phyloP scores from a whole-genome alignment of 2,329 filamentous ascomycete genomes.

The Fusarium buharicum region DNA sequence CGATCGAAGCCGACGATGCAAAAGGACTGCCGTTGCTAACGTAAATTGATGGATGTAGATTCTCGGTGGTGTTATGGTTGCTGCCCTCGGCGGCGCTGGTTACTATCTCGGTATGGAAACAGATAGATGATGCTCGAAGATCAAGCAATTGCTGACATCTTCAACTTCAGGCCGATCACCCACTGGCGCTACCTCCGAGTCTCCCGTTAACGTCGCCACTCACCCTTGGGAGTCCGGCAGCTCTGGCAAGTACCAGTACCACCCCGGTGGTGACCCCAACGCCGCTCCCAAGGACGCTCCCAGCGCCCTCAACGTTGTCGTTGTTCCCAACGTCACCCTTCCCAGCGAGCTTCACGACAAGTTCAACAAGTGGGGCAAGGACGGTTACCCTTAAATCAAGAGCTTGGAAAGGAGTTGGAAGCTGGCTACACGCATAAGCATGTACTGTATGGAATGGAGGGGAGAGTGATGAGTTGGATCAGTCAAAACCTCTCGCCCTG shows the following conservation, averaged over 20 bases:
- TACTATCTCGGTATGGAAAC: conserved; percentile 79
- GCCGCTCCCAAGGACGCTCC: conserved; percentile 86
- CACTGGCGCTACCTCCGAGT: conserved; percentile 85
- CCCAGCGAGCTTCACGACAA: conserved; percentile 94
- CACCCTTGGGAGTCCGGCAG: conserved; percentile 90
- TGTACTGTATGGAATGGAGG: conserved; percentile 24
- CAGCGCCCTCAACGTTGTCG: conserved; percentile 92
- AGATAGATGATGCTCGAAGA: conserved; percentile 4
- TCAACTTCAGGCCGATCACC: conserved; percentile 75
- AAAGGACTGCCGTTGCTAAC: conserved; percentile 29
- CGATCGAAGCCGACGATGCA: background rate
- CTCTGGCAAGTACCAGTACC: conserved; percentile 77
- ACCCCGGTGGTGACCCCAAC: conserved; percentile 84
- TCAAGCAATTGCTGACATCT: conserved; percentile 39
- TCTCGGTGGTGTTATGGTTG: conserved; percentile 89
- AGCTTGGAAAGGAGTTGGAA: conserved; percentile 10
- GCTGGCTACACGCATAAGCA: conserved; percentile 27
- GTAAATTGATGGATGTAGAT: conserved; percentile 66
- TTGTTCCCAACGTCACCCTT: conserved; percentile 92
- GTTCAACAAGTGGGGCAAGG: conserved; percentile 99
- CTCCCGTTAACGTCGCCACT: conserved; percentile 76
- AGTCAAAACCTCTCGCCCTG: conserved; percentile 13
- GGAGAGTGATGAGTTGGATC: conserved; percentile 23
- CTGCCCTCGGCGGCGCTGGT: conserved; percentile 86
- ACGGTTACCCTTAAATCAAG: conserved; percentile 74